phyloP scores from a whole-genome alignment of 768 basidiomycete genomes.

The Dacryopinax spathularia region DNA sequence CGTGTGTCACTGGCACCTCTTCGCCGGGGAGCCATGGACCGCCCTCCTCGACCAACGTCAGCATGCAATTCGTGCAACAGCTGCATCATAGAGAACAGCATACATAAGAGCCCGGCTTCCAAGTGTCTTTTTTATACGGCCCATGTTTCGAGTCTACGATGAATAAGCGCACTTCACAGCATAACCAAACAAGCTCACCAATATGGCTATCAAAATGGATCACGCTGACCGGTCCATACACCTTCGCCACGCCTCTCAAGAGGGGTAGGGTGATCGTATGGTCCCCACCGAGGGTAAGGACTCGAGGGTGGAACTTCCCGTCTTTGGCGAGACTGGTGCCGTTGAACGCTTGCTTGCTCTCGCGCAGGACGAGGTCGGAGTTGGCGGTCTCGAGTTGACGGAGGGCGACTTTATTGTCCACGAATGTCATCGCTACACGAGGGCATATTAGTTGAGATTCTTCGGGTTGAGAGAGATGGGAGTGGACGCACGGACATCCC shows the following conservation, averaged over 20 bases:
- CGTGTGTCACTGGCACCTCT: slow-evolving; percentile 22
- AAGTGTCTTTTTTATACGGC: background rate
- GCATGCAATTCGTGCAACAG: background rate
- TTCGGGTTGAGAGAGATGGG: background rate
- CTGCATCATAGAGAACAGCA: slow-evolving; percentile 3
- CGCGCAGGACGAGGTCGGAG: slow-evolving; percentile 7
- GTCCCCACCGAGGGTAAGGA: slow-evolving; percentile 24
- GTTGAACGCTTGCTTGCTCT: background rate
- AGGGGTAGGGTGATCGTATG: slow-evolving; percentile 23
- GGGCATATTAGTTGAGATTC: background rate
- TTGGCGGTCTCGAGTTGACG: slow-evolving; percentile 24
- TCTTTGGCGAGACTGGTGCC: slow-evolving; percentile 21
- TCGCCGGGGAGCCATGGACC: slow-evolving; percentile 23
- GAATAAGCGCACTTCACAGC: background rate
- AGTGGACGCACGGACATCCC: slow-evolving; percentile 20
- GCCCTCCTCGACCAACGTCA: slow-evolving; percentile 7
- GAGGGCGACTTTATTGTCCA: slow-evolving; percentile 23
- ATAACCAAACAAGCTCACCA: background rate
- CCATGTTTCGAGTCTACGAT: slow-evolving; percentile 2
- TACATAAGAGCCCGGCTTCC: slow-evolving; percentile 10
- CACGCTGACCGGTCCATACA: slow-evolving; percentile 25
- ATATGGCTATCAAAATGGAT: slow-evolving; percentile 24
- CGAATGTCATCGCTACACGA: slow-evolving; percentile 2
- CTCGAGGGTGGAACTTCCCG: slow-evolving; percentile 24
- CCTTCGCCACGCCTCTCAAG: slow-evolving; percentile 20